Conservation (phyloP, 2,329 filamentous ascomycete species). For the Ophiostoma fasciatum region DNA sequence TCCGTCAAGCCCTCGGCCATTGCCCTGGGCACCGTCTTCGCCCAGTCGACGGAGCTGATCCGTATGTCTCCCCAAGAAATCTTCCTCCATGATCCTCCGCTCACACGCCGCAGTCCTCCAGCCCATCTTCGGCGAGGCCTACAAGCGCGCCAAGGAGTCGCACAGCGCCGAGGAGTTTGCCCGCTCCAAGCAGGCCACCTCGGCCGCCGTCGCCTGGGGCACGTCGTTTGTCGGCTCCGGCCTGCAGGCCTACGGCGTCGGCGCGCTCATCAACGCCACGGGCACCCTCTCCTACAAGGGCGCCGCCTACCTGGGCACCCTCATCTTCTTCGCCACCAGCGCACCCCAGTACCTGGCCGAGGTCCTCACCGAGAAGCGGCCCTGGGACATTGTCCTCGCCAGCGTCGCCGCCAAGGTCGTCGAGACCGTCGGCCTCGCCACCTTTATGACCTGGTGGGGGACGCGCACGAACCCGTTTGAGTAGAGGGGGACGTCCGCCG, state of each 20-base stretch:
- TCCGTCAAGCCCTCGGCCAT: constrained; percentile 96
- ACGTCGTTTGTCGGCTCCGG: constrained; percentile 80
- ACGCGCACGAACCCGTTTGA: constrained; percentile 88
- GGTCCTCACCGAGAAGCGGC: constrained; percentile 80
- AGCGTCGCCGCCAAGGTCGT: constrained; percentile 71
- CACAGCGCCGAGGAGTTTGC: constrained; percentile 96
- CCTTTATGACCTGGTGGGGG: constrained; percentile 96
- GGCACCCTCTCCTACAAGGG: constrained; percentile 95
- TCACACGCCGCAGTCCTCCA: constrained; percentile 42
- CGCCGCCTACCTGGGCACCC: constrained; percentile 75
- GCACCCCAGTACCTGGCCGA: constrained; percentile 83
- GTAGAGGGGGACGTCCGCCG: constrained; percentile 40
- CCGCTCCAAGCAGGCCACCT: constrained; percentile 80
- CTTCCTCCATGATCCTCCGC: too few relatives aligned
- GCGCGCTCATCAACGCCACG: constrained; percentile 84
- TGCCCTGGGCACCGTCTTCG: constrained; percentile 90
- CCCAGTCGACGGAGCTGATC: constrained; percentile 78
- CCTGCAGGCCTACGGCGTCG: constrained; percentile 79
- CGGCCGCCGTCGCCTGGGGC: constrained; percentile 78
- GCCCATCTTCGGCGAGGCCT: constrained; percentile 86
- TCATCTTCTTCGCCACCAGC: constrained; percentile 85
- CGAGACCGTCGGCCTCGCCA: constrained; percentile 80
- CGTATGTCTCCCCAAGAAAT: too few relatives aligned
- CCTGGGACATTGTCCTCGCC: constrained; percentile 78
- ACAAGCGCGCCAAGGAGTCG: constrained; percentile 78